Conservation (phyloP, 2,329 filamentous ascomycete species). For the Fusarium cicatricum region DNA sequence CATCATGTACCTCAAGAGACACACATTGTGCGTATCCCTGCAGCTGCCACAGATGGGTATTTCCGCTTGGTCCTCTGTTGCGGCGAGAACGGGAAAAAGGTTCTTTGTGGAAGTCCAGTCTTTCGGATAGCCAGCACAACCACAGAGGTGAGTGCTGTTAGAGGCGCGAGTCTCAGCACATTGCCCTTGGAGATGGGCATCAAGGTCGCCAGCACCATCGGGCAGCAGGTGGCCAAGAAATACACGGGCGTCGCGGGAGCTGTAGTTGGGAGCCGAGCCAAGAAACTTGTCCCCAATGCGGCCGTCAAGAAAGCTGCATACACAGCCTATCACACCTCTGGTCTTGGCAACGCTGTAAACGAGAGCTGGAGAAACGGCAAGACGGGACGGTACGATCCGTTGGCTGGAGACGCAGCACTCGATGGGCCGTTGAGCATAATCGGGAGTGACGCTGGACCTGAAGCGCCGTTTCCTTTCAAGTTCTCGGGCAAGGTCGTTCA, state of each 20-base stretch:
- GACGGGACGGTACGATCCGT: slow-evolving; percentile 47
- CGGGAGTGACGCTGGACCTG: slow-evolving; percentile 60
- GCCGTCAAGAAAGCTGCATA: slow-evolving; percentile 52
- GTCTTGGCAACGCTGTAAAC: slow-evolving; percentile 38
- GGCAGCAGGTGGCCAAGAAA: slow-evolving; percentile 53
- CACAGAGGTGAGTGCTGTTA: slow-evolving; percentile 65
- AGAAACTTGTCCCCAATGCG: slow-evolving; percentile 46
- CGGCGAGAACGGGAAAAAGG: slow-evolving; percentile 55
- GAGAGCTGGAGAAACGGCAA: slow-evolving; percentile 51
- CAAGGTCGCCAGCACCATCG: slow-evolving; percentile 62
- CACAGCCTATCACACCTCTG: slow-evolving; percentile 45
- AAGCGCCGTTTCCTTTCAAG: slow-evolving; percentile 60
- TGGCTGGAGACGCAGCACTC: slow-evolving; percentile 45
- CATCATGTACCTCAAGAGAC: slow-evolving; percentile 68
- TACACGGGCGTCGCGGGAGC: slow-evolving; percentile 51
- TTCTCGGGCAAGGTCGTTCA: slow-evolving; percentile 58
- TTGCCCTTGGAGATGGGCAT: slow-evolving; percentile 72
- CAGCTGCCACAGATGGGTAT: slow-evolving; percentile 70
- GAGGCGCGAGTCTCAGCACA: slow-evolving; percentile 70
- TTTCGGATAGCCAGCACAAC: slow-evolving; percentile 75
- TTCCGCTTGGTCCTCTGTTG: slow-evolving; percentile 71
- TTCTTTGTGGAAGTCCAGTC: slow-evolving; percentile 71
- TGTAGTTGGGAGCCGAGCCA: slow-evolving; percentile 53
- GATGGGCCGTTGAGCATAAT: slow-evolving; percentile 50
- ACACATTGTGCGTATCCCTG: slow-evolving; percentile 69